Evolutionary conservation across 768 basidiomycete genomes (phyloP).

Genomic region (Lentinula detonsa): DNA sequence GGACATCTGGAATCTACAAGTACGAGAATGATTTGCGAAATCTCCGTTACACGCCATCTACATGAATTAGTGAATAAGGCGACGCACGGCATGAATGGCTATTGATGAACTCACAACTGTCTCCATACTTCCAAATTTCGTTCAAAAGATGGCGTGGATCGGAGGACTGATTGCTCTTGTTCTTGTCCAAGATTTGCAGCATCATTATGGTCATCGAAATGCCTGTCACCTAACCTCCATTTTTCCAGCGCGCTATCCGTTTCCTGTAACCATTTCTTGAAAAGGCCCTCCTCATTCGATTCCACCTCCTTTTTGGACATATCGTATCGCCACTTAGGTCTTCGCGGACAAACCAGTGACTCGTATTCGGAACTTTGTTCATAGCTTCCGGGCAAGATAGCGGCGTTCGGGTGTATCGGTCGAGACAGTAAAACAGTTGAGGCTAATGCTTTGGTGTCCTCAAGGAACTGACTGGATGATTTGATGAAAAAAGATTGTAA

Average conservation of each 20-base stretch:
- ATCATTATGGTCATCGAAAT: slow-evolving; percentile 9
- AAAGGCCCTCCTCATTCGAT: slow-evolving; percentile 80
- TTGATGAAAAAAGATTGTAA: slow-evolving; percentile 70
- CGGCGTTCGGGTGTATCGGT: slow-evolving; percentile 41
- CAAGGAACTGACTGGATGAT: slow-evolving; percentile 53
- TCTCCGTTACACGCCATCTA: slow-evolving; percentile 93
- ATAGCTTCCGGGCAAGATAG: slow-evolving; percentile 27
- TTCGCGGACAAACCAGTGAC: slow-evolving; percentile 44
- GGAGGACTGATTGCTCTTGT: slow-evolving; percentile 10
- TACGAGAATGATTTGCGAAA: slow-evolving; percentile 82
- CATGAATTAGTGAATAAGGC: slow-evolving; percentile 8
- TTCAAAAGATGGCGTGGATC: slow-evolving; percentile 78
- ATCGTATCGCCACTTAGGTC: slow-evolving; percentile 85
- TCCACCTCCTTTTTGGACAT: slow-evolving; percentile 89
- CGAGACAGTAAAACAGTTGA: slow-evolving; percentile 45
- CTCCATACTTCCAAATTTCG: slow-evolving; percentile 93
- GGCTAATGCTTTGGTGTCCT: slow-evolving; percentile 52
- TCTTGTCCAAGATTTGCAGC: slow-evolving; percentile 3
- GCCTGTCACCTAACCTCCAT: slow-evolving; percentile 34
- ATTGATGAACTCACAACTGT: slow-evolving; percentile 59
- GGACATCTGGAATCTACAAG: slow-evolving; percentile 90
- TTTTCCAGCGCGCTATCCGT: slow-evolving; percentile 51
- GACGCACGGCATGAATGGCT: slow-evolving; percentile 1
- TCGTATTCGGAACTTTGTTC: slow-evolving; percentile 6
- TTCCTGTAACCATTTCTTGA: slow-evolving; percentile 69